A percentile compares a stretch with the other conserved stretches of the same genome.
phyloP scores from a whole-genome alignment of 106 monocot species.

The Dendrobium catenatum region DNA sequence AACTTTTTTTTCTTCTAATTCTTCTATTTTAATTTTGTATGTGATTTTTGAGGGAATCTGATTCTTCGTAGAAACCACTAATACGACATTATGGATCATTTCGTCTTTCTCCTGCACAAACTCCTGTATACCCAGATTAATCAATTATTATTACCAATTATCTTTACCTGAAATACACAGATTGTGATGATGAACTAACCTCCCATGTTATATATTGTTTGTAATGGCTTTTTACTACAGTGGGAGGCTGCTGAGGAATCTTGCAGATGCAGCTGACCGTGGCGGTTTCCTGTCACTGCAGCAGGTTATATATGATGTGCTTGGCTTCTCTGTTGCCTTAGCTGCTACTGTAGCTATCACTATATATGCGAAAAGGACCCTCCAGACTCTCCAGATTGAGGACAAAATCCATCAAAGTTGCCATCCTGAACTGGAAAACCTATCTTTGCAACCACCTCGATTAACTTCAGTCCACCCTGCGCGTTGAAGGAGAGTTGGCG shows the following conservation, averaged over 20 bases:
- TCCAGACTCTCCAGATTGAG: conserved; percentile 65
- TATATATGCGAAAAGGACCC: conserved; percentile 72
- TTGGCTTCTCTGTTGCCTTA: conserved; percentile 54
- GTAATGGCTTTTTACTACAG: conserved; percentile 16
- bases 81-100: no score
- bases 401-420: conserved; percentile 47
- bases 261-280: conserved; percentile 60
- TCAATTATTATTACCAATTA: no score
- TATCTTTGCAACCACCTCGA: background rate
- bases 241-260: conserved; percentile 56
- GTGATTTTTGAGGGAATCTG: no score
- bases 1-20: no score
- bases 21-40: no score
- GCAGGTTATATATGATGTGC: conserved; percentile 70
- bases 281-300: conserved; percentile 53
- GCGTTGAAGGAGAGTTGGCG: no score
- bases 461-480: background rate
- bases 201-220: no score
- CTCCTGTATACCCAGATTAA: no score
- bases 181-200: no score
- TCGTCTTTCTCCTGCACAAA: no score
- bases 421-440: background rate
- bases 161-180: no score
- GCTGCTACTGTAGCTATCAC: conserved; percentile 73
- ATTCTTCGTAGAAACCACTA: no score